Conservation (phyloP, 192 early-diverging fungal genomes). For the Bifiguratus adelaidae region DNA sequence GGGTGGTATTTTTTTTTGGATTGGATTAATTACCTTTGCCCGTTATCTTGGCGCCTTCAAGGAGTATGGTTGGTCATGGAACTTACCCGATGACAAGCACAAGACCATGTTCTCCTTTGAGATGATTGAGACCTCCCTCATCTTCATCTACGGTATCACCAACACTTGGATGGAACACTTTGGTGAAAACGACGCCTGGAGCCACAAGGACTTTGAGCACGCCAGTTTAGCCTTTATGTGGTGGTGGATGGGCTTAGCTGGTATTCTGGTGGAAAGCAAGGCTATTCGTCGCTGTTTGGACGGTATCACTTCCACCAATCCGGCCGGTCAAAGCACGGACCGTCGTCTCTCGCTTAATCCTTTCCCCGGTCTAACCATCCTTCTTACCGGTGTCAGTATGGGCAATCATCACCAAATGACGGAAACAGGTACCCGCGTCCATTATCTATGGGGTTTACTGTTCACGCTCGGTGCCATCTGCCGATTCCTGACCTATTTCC, state of each 20-base stretch:
- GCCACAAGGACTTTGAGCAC: constrained; percentile 24
- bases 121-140: constrained; percentile 17
- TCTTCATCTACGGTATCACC: constrained; percentile 23
- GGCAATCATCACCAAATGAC: constrained; percentile 24
- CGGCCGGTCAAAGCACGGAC: constrained; percentile 1
- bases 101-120: constrained; percentile 21
- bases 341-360: constrained; percentile 18
- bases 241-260: constrained; percentile 23
- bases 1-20: constrained; percentile 23
- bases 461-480: constrained; percentile 11
- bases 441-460: constrained; percentile 20
- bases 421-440: constrained; percentile 13
- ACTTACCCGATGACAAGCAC: constrained; percentile 9
- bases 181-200: constrained; percentile 17
- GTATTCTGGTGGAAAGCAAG: constrained; percentile 18
- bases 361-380: constrained; percentile 16
- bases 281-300: constrained; percentile 9
- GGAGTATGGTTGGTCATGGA: constrained; percentile 24
- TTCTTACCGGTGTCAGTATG: constrained; percentile 23
- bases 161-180: constrained; percentile 27
- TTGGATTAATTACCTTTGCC: constrained; percentile 19
- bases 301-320: not conserved
- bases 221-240: constrained; percentile 26
- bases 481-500: constrained; percentile 17
- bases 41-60: constrained; percentile 24